A percentile compares a stretch with the other conserved stretches of the same genome.
Evolutionary conservation across 352 stramenopile genomes (phyloP).

Genomic region (Globisporangium yorkense): DNA sequence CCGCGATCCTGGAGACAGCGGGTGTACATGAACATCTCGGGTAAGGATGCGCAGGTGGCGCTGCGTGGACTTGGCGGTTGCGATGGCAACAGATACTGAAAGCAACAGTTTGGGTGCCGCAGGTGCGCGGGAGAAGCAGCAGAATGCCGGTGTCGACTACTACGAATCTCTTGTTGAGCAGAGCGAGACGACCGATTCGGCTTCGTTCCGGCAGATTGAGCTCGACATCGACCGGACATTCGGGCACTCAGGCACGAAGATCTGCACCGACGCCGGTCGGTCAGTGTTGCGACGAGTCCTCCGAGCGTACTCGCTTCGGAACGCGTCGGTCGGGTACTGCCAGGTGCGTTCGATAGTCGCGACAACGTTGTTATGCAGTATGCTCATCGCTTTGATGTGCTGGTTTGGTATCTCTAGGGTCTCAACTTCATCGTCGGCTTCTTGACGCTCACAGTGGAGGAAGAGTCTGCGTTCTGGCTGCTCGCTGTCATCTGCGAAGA

Average conservation of each 20-base stretch:
- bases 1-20: constrained; percentile 54
- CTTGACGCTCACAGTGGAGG: constrained; percentile 67
- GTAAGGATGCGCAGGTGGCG: constrained; percentile 3
- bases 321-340: constrained; percentile 79
- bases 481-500: constrained; percentile 88
- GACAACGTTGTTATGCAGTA: neutral
- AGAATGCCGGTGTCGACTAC: constrained; percentile 37
- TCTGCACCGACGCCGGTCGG: constrained; percentile 49
- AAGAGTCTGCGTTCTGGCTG: constrained; percentile 88
- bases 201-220: constrained; percentile 77
- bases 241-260: constrained; percentile 59
- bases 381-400: neutral
- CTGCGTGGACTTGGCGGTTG: neutral
- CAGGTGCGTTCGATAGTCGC: constrained; percentile 29
- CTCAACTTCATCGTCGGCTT: constrained; percentile 90
- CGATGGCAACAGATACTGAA: neutral
- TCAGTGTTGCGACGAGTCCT: constrained; percentile 61
- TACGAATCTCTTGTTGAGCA: constrained; percentile 45
- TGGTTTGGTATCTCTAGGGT: constrained; percentile 20
- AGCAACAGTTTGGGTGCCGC: neutral
- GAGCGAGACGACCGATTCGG: constrained; percentile 35
- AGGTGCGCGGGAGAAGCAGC: constrained; percentile 48
- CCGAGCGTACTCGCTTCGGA: constrained; percentile 73
- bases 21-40: constrained; percentile 71
- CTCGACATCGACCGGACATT: constrained; percentile 86